Evolutionary conservation across 139 green algal species (phyloP), one percentile per base, ranked within the genome.

Genomic region (Chlorella sp.): DNA sequence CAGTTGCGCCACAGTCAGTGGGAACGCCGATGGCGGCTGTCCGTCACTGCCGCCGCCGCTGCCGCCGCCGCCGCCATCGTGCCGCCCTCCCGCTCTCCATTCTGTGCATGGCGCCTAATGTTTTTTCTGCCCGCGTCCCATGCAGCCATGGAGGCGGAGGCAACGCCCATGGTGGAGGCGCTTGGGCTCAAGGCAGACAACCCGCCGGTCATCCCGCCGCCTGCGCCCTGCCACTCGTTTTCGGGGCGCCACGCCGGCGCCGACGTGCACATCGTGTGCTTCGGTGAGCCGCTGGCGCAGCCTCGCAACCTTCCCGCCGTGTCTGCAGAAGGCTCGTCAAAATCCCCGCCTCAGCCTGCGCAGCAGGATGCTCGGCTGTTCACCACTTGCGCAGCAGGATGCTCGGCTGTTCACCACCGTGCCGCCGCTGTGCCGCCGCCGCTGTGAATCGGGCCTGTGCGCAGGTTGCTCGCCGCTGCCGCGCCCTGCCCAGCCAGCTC

Each of bases 121-220:
- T n/a, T 13, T 5, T 17, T 8, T 41, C 8, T 58, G 70, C 36
- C n/a, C 46, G 44, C 51, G 26, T 36, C 48, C 36, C 44, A 70
- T 89, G 84, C 90, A 97, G 96, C 96, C 19, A 99, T 99, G 96
- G 90, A 97, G 60, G 95, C 95, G 2, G 96, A 99, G 80, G 95
- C 96, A 0, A 41, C 80, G 82, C 96, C 96, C 0, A 87, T 98
- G 62, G 90, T 99, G 36, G 81, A 93, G n/a, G 62, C 80, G 0
- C 76, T 98, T 3, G 85, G 77, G 3, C 84, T 98, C 0, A 78
- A 88, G 30, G 73, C 91, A 46, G 92, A 96, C 62, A 65, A 90
- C 9, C 90, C 91, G 38, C 24, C 86, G 44, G 89, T 83, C 64
- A 91, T 97, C 28, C 56, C 89, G 3, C 81, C 82, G 3, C 95